Base-by-base conservation (phyloP, 768 basidiomycete genomes). In the Trametes elegans region DNA sequence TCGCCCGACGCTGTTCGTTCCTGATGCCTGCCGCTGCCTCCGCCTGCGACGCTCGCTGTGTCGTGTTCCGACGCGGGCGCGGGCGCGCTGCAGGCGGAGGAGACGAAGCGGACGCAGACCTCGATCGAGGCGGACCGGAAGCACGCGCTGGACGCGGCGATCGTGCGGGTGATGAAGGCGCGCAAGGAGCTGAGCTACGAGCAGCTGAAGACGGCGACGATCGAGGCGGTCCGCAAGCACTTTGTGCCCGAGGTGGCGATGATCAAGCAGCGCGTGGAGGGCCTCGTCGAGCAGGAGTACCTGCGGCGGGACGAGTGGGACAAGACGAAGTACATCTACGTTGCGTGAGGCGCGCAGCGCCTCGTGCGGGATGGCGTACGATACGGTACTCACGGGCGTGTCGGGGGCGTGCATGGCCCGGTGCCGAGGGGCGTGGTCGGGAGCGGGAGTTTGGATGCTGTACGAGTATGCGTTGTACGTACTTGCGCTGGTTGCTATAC, bases 81-180 rank as follows among this genome's bases (percentile, higher is more conserved):
- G 5, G n/a, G n/a, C 8, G 4, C 8, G 34, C 9, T 49, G n/a
- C 61, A 93, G 93, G 79, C 82, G 31, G 95, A 98, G 66, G 97
- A 99, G 72, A 82, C 87, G 19, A 80, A 81, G 55, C 81, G 84
- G 52, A 95, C 92, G 5, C 91, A 92, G 64, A 79, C 78, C 2
- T 80, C 87, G 41, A 92, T 99, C 34, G 90, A 95, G 60, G 83
- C 85, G 31, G 94, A 98, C 70, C 83, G 96, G 56, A 85, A 87
- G 57, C 81, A 86, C 63, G 85, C 86, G 54, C 77, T 98, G 13
- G 93, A 98, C 62, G 94, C 94, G 0, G 95, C 95, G 19, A 95
- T 99, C 63, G 96, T 99, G 29, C 86, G 97, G 6, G 84, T 96
- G 65, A 95, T 98, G 93, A 98, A 98, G 69, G 85, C 84, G 2